Base-by-base conservation (phyloP, 768 basidiomycete species). In the Hemileccinum rubropunctum region DNA sequence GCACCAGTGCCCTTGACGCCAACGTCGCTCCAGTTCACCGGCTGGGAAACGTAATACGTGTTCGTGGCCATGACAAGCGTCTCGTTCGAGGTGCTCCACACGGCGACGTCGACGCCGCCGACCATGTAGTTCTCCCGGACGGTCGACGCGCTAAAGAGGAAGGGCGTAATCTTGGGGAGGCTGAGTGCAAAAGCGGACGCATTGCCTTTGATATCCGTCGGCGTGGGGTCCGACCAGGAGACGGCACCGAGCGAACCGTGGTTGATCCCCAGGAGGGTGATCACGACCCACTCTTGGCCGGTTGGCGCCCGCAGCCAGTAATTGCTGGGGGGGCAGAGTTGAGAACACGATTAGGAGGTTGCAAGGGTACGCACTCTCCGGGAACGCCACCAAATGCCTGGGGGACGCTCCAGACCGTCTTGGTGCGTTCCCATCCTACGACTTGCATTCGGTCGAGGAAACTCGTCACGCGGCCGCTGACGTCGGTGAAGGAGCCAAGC, bases 381-480 rank as follows among this genome's bases (percentile, higher is more conserved):
- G 60, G 13, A 17, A 44, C 57, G 37, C 76, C 77, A 32, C 86
- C 86, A 54, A 91, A 91, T 1, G 78, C 87, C 64, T 91, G 88
- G 2, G 88, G 84, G 0, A 90, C 87, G 6, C 81, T 80, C 89
- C 89, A 91, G 3, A 88, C 74, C 2, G 81, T 74, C 59, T 86
- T 83, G 9, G 76, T 80, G 15, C 80, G 71, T 52, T 82, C 83
- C 81, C 86, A 85, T 4, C 84, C 85, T 39, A 82, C 74, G 42
- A 74, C 71, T 58, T 78, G 72, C 21, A 84, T 66, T 11, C 86
- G 74, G 39, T 81, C 68, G 27, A 67, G 64, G 67, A 82, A 88
- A 52, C 82, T 74, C 46, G 86, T 83, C 75, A 89, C 81, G 27
- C 88, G 73, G 0, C 70, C 72, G 7, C 80, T 78, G 55, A 90